phyloP scores from a whole-genome alignment of 2,329 filamentous ascomycete genomes.

The Alternaria gansuensis region DNA sequence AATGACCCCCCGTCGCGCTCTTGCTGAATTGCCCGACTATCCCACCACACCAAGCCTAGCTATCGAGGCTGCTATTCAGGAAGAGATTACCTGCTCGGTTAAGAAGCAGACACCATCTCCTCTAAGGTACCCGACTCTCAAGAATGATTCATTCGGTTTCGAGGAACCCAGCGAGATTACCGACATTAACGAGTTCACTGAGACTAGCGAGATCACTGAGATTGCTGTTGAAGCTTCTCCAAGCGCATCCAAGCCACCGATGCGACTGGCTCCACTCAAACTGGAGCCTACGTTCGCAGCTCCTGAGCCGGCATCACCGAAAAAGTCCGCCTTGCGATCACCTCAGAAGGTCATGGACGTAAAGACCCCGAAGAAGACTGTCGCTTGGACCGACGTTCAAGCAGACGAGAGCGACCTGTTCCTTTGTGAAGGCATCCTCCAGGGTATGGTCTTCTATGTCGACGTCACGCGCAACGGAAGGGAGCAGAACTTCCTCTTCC shows the following conservation, averaged over 20 bases:
- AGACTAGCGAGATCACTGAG: conserved; percentile 27
- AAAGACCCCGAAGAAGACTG: conserved; percentile 51
- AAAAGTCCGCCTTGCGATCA: conserved; percentile 50
- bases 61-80: conserved; percentile 39
- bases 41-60: conserved; percentile 36
- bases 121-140: conserved; percentile 18
- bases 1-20: conserved; percentile 30
- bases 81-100: conserved; percentile 37
- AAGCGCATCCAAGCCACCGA: conserved; percentile 20
- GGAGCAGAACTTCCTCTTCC: conserved; percentile 67
- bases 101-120: conserved; percentile 41
- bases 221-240: conserved; percentile 21
- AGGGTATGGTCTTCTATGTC: conserved; percentile 78
- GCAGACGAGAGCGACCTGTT: conserved; percentile 35
- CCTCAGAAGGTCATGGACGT: conserved; percentile 41
- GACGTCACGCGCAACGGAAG: conserved; percentile 84
- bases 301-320: conserved; percentile 34
- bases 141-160: conserved; percentile 25
- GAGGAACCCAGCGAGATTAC: conserved; percentile 22
- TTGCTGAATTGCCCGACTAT: conserved; percentile 37
- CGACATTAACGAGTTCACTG: conserved; percentile 28
- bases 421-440: conserved; percentile 39
- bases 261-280: conserved; percentile 31
- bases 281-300: conserved; percentile 19
- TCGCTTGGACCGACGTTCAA: conserved; percentile 42